Evolutionary conservation across 257 asterid genomes (phyloP).

Genomic region (Thymus mandschuricus): DNA sequence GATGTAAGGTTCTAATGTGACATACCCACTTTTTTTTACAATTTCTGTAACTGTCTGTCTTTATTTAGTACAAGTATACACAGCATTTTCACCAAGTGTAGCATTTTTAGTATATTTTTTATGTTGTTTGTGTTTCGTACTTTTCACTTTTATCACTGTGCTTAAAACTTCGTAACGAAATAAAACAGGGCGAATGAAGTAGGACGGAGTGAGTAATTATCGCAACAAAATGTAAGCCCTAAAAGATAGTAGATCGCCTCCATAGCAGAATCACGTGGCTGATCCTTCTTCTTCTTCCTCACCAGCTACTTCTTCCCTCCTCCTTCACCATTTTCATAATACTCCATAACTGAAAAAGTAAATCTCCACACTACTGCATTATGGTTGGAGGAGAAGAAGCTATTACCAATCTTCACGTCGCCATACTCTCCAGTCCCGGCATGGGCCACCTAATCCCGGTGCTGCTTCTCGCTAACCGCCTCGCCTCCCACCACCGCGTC

Average conservation of each 20-base stretch:
- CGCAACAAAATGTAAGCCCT: too few species aligned
- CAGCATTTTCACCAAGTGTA: background rate
- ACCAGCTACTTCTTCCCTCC: too few species aligned
- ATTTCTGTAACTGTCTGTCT: background rate
- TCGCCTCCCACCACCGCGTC: constrained; percentile 48
- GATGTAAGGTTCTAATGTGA: background rate
- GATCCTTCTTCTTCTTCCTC: too few species aligned
- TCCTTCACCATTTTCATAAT: too few species aligned
- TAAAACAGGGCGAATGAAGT: too few species aligned
- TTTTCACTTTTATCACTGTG: background rate
- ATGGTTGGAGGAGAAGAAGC: too few species aligned
- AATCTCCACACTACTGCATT: too few species aligned
- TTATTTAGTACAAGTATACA: background rate
- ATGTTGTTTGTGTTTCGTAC: background rate
- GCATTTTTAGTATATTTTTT: background rate
- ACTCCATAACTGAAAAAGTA: too few species aligned
- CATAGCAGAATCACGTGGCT: too few species aligned
- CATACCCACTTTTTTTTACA: background rate
- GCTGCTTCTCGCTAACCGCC: constrained; percentile 56
- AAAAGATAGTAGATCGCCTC: too few species aligned
- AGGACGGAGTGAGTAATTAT: too few species aligned
- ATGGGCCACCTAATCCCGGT: constrained; percentile 74
- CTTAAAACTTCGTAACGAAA: too few species aligned
- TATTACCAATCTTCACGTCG: constrained; percentile 39
- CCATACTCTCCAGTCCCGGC: constrained; percentile 67